Conservation (phyloP, 352 stramenopile species). For the Phytophthora litchii region DNA sequence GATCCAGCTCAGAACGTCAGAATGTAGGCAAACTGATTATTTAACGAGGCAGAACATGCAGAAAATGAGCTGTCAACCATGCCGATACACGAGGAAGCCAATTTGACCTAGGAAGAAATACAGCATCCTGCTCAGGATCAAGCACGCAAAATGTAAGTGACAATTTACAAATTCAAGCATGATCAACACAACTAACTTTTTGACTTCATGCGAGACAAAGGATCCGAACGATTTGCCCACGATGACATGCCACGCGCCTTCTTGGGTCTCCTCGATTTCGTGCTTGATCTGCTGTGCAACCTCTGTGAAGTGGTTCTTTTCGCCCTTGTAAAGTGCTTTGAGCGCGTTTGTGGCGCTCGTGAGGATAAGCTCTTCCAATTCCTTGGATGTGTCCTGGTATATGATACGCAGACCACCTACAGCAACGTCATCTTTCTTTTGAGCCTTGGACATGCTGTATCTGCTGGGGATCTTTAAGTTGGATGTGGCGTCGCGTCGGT, state of each 20-base stretch:
- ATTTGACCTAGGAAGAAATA: slow-evolving; percentile 87
- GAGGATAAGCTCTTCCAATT: slow-evolving; percentile 77
- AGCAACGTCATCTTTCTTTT: slow-evolving; percentile 81
- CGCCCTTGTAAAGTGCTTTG: slow-evolving; percentile 83
- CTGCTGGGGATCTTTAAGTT: slow-evolving; percentile 14
- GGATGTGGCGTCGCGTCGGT: not conserved
- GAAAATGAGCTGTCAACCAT: slow-evolving; percentile 46
- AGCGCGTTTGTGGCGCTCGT: slow-evolving; percentile 78
- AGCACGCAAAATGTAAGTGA: slow-evolving; percentile 6
- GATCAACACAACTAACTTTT: slow-evolving; percentile 54
- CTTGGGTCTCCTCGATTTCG: slow-evolving; percentile 69
- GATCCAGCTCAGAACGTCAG: not conserved
- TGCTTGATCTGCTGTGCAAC: slow-evolving; percentile 83
- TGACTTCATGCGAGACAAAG: slow-evolving; percentile 86
- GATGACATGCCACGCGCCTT: slow-evolving; percentile 83
- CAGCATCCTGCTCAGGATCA: slow-evolving; percentile 55
- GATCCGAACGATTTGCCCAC: slow-evolving; percentile 88
- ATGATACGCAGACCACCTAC: slow-evolving; percentile 72
- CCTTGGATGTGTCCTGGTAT: slow-evolving; percentile 71
- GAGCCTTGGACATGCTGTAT: slow-evolving; percentile 66
- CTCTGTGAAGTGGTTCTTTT: slow-evolving; percentile 86
- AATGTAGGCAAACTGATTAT: slow-evolving; percentile 41
- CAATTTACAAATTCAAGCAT: not conserved
- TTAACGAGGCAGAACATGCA: slow-evolving; percentile 32
- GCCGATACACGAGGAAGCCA: slow-evolving; percentile 78